Evolutionary conservation across 2,329 filamentous ascomycete genomes (phyloP).

Genomic region (Neobulgaria alba): DNA sequence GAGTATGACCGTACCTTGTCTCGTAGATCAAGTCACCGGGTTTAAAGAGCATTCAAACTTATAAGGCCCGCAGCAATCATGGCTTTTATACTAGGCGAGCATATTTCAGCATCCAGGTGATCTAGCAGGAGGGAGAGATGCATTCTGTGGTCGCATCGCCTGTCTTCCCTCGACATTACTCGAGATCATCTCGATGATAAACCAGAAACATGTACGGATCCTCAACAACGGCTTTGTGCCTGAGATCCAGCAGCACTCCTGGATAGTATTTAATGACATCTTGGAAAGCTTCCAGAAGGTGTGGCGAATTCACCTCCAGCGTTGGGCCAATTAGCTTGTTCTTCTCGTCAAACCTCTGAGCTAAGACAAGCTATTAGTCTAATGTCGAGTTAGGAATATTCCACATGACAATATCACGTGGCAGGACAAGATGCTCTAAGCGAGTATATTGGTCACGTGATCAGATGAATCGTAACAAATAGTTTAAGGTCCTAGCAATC

Average conservation of each 20-base stretch:
- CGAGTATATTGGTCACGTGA: too few species aligned
- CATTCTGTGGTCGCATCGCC: conserved; percentile 6
- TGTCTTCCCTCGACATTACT: conserved; percentile 4
- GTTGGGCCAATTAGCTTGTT: conserved; percentile 7
- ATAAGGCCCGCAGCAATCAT: conserved; percentile 8
- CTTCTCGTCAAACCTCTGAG: conserved; percentile 7
- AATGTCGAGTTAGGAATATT: too few species aligned
- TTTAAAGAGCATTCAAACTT: conserved; percentile 12
- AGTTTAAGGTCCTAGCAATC: too few species aligned
- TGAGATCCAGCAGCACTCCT: conserved; percentile 8
- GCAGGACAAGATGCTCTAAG: too few species aligned
- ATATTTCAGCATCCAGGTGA: conserved; percentile 9
- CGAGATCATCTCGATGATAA: conserved; percentile 7
- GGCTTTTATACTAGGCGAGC: conserved; percentile 5
- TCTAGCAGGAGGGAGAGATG: conserved; percentile 9
- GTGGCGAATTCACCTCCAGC: conserved; percentile 13
- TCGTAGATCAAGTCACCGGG: conserved; percentile 10
- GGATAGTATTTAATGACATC: conserved; percentile 13
- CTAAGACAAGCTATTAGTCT: conserved; percentile 7
- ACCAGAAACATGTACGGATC: conserved; percentile 12
- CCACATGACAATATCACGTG: too few species aligned
- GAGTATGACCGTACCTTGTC: conserved; percentile 5
- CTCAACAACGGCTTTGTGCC: conserved; percentile 4
- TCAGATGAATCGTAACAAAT: too few species aligned
- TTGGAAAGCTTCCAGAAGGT: conserved; percentile 9